Evolutionary conservation across 495 filamentous ascomycete genomes (phyloP), one percentile per base, ranked within the genome.

Genomic region (Lindgomyces ingoldianus): DNA sequence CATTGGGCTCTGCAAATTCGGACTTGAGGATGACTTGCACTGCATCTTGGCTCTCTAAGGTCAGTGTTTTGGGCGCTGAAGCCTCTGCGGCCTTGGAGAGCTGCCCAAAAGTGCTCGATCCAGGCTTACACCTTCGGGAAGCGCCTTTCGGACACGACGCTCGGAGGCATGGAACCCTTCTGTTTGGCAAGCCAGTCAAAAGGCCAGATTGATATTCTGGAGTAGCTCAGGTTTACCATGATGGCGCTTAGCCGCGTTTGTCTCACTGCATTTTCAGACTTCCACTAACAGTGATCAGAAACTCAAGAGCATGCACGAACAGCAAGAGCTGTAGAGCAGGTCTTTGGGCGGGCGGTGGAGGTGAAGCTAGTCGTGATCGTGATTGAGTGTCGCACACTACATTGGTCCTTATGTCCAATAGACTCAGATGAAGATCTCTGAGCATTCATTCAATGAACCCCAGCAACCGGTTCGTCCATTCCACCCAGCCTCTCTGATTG

Each of bases 71-170:
- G 12, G 72, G 71, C 33, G 69, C 70, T 4, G 57, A 51, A 25
- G 30, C 42, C 55, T 71, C 74, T 18, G 65, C 65, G 33, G 55
- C 51, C 26, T 71, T 64, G 4, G n/a, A 78, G 65, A 1, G 69
- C 75, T 39, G 42, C 68, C 24, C 75, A 65, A 87, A 87, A n/a
- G 83, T n/a, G 72, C 33, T 75, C 67, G 29, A 87, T 73, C 84
- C 82, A 87, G 4, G 80, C 77, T 61, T 78, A 85, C 4, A 82
- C 80, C 47, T 71, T 75, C 0, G 85, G 86, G 66, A 80, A 85
- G 12, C 62, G 70, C 19, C 71, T 54, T 39, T 64, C 67, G 0
- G 76, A 75, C 47, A 87, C 74, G 14, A 74, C 42, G 4, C 75
- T 72, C 19, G 70, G 64, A 42, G 78, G 75, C 26, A 87, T 65